Base-by-base conservation (phyloP, 2,329 filamentous ascomycete species). In the Macrophomina pseudophaseolina region DNA sequence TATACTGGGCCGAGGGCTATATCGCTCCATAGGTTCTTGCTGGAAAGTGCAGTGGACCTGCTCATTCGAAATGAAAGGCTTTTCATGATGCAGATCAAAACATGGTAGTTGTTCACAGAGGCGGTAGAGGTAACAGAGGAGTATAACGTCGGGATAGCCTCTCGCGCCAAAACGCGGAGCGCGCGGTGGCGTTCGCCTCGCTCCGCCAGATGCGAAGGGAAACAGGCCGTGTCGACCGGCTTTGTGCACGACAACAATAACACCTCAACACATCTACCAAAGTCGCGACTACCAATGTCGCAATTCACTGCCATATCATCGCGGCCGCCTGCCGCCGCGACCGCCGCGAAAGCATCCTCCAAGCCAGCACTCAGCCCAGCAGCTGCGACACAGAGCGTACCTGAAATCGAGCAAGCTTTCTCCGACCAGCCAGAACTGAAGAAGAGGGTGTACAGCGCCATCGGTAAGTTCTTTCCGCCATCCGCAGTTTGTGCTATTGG, bases 371-470 rank as follows among this genome's bases (percentile, higher is more conserved):
- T 38, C 4, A 33, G 14, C n/a, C 62, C 63, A 6, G 35, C 42
- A 30, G 7, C 40, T 32, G 5, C 63, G 46, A n/a, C 62, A 5
- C 11, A 32, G 28, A 66, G 53, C 54, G 9, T 66, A 30, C 46
- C 64, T 14, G 64, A 59, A 48, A 23, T 66, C 35, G 64, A 66
- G 18, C 53, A 66, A 38, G 77, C 77, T 6, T 79, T 79, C 63
- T 72, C 73, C 16, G 65, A 72, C 69, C 75, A 75, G 52, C 71
- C 73, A 18, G 74, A 76, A 49, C 69, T 79, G 69, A 74, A 76
- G 33, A 78, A 78, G 70, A 71, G 76, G 62, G 76, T 79, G 4
- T 74, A 78, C 53, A 75, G 72, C 32, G 76, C 75, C 48, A 77
- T 79, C 65, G 75, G 76, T 76, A 69, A 62, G 71, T 44, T 48